A percentile compares a stretch with the other conserved stretches of the same genome.
phyloP scores from a whole-genome alignment of 805 yeast species.

The Scheffersomyces stipitis region DNA sequence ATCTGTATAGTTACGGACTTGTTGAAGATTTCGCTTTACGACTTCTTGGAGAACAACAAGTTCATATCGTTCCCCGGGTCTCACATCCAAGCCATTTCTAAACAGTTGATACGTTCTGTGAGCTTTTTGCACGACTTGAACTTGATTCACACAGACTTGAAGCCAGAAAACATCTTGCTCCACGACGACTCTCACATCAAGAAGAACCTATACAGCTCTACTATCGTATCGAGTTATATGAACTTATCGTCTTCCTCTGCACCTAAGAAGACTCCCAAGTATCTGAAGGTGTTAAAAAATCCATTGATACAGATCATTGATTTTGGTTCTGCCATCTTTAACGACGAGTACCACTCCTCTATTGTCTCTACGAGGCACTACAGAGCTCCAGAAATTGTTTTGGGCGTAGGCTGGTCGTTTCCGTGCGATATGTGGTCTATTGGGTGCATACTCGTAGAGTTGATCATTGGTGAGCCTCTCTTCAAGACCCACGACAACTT shows the following conservation, averaged over 20 bases:
- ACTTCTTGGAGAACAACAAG: constrained; percentile 80
- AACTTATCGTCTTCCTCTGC: constrained; percentile 14
- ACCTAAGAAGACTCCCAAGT: constrained; percentile 28
- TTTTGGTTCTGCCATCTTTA: constrained; percentile 94
- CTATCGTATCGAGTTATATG: constrained; percentile 34
- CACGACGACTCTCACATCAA: constrained; percentile 50
- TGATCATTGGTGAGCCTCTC: constrained; percentile 90
- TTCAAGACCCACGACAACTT: constrained; percentile 93
- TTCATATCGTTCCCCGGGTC: constrained; percentile 92
- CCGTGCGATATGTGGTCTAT: constrained; percentile 98
- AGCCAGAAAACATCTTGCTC: constrained; percentile 90
- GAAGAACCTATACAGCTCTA: constrained; percentile 32
- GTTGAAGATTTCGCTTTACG: constrained; percentile 81
- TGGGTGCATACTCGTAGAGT: constrained; percentile 89
- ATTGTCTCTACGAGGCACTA: constrained; percentile 95
- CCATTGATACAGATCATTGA: constrained; percentile 90
- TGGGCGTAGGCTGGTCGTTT: constrained; percentile 95
- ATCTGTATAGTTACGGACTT: constrained; percentile 92
- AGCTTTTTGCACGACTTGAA: constrained; percentile 87
- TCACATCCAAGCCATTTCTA: constrained; percentile 85
- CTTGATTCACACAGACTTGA: constrained; percentile 91
- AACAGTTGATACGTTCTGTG: constrained; percentile 81
- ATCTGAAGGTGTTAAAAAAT: constrained; percentile 56
- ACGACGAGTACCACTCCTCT: constrained; percentile 90
- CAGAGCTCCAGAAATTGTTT: constrained; percentile 93